Evolutionary conservation across 1,139 yeast genomes (phyloP).

Genomic region (Sugiyamaella japonica): DNA sequence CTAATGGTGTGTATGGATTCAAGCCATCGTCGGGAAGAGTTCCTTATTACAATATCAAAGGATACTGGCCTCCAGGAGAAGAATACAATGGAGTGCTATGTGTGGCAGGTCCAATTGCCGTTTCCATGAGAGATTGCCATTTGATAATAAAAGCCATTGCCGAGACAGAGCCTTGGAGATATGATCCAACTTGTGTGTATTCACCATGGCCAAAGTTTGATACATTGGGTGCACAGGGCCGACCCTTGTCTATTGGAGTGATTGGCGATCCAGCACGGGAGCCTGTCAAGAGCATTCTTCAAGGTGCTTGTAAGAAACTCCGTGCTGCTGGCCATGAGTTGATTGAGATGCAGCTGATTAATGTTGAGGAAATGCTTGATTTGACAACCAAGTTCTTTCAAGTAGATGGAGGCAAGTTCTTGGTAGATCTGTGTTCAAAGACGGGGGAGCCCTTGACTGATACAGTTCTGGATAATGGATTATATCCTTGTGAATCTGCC

Average conservation of each 20-base stretch:
- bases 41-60: slow-evolving; percentile 38
- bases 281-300: slow-evolving; percentile 45
- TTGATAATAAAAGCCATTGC: slow-evolving; percentile 54
- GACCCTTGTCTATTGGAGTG: slow-evolving; percentile 33
- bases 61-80: slow-evolving; percentile 15
- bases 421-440: slow-evolving; percentile 32
- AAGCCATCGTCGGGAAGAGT: slow-evolving; percentile 52
- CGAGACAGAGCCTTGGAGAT: slow-evolving; percentile 56
- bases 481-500: slow-evolving; percentile 35
- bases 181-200: slow-evolving; percentile 44
- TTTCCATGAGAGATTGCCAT: slow-evolving; percentile 58
- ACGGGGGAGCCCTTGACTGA: slow-evolving; percentile 48
- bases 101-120: slow-evolving; percentile 51
- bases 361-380: slow-evolving; percentile 37
- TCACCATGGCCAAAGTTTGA: slow-evolving; percentile 34
- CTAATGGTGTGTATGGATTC: slow-evolving; percentile 55
- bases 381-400: slow-evolving; percentile 44
- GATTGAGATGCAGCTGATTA: slow-evolving; percentile 44
- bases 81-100: slow-evolving; percentile 29
- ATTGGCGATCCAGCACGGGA: slow-evolving; percentile 44
- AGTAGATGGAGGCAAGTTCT: slow-evolving; percentile 49
- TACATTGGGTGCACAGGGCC: slow-evolving; percentile 18
- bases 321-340: slow-evolving; percentile 45
- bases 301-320: slow-evolving; percentile 33
- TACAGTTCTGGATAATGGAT: slow-evolving; percentile 39